phyloP scores from a whole-genome alignment of 208 protist genomes.

The Leishmania martiniquensis region DNA sequence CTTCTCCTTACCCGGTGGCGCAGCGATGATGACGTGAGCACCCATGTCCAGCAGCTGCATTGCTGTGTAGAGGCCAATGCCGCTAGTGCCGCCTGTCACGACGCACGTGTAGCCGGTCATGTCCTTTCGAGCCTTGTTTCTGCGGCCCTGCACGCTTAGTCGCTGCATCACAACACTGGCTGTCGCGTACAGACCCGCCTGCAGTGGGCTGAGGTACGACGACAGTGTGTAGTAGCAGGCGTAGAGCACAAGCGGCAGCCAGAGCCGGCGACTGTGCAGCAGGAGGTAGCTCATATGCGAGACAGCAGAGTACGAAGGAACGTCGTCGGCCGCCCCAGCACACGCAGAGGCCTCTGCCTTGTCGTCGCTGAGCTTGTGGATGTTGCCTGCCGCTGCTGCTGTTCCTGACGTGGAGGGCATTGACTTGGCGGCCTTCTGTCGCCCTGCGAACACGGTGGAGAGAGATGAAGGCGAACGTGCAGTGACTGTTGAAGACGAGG shows the following conservation, averaged over 20 bases:
- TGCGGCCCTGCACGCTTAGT: conserved; percentile 52
- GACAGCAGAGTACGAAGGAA: conserved; percentile 57
- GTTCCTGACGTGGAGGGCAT: background rate
- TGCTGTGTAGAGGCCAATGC: conserved; percentile 75
- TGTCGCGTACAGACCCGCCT: conserved; percentile 53
- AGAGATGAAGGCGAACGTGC: background rate
- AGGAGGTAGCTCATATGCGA: conserved; percentile 59
- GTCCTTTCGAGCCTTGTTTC: conserved; percentile 59
- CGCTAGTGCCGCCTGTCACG: conserved; percentile 79
- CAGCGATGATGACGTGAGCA: conserved; percentile 57
- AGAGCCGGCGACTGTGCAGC: conserved; percentile 70
- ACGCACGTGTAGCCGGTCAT: conserved; percentile 63
- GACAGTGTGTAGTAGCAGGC: conserved; percentile 36
- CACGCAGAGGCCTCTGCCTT: conserved; percentile 68
- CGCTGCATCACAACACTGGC: conserved; percentile 64
- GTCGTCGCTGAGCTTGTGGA: conserved; percentile 66
- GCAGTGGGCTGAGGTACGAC: conserved; percentile 29
- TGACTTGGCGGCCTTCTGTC: background rate
- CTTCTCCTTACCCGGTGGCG: conserved; percentile 52
- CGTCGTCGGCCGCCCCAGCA: conserved; percentile 44
- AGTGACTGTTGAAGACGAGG: background rate
- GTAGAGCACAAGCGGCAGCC: conserved; percentile 60
- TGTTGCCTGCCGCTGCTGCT: background rate
- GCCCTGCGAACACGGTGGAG: background rate
- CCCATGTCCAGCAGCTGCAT: conserved; percentile 78